Base-by-base conservation (phyloP, 768 basidiomycete species). In the Hypsizygus marmoreus region DNA sequence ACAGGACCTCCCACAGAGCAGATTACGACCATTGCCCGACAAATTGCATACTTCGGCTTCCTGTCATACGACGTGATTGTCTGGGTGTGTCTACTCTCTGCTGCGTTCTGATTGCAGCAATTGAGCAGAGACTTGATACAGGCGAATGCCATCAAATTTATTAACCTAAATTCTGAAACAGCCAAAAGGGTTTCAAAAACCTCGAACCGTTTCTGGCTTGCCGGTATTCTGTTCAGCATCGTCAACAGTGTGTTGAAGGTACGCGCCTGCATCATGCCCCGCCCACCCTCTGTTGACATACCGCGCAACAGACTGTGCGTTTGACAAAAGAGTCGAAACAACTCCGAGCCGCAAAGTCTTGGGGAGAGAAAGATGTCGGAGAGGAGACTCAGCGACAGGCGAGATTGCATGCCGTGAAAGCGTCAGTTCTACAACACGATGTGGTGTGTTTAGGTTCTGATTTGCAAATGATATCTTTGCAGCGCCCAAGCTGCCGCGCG, bases 31-130 rank as follows among this genome's bases (percentile, higher is more conserved):
- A 82, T 97, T 54, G 84, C 78, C 25, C 77, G 91, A 37, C 95
- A 98, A 65, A 62, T 98, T 13, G 79, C 80, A 2, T 98, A 97
- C 73, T 93, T 91, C 51, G 86, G 84, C 3, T 99, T 91, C 66
- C 79, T 97, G 34, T 63, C 82, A 8, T 82, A 88, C 57, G 97
- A 99, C 63, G 79, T 82, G 38, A 59, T 97, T 49, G 72, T 87
- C 56, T 99, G 93, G 93, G 92, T 94, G 60, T 50, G 84, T 60
- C 8, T 1, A 14, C 45, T 17, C 25, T n/a, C 7, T 25, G 36
- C 22, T 37, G 24, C 17, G 6, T 33, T 42, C 7, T 43, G 13
- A 31, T 29, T 32, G 22, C 36, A 2, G n/a, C 12, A 20, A 26
- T 44, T n/a, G 14, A 33, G 28, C 38, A 53, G 25, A 42, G 45